phyloP scores from a whole-genome alignment of 116 monocot genomes.

The Cymodocea nodosa region DNA sequence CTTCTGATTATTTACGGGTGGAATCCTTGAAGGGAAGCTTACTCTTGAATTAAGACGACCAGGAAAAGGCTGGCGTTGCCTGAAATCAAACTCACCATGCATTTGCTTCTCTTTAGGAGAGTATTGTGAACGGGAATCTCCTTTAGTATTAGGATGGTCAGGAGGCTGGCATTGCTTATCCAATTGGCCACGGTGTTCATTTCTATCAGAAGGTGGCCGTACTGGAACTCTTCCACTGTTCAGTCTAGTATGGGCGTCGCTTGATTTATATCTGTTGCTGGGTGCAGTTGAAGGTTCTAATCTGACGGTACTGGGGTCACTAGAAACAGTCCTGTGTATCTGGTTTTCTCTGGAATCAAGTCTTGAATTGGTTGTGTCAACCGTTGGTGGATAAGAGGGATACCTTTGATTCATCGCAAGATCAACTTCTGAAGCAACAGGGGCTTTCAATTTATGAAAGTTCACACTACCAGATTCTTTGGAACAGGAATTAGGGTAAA shows the following conservation, averaged over 20 bases:
- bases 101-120: neutral
- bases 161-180: neutral
- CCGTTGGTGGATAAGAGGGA: neutral
- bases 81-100: neutral
- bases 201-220: neutral
- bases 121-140: neutral
- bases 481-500: neutral
- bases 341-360: neutral
- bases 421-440: slow-evolving; percentile 4
- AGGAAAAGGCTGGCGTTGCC: neutral
- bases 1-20: no score
- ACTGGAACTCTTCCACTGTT: neutral
- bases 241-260: neutral
- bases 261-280: slow-evolving; percentile 2
- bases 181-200: neutral
- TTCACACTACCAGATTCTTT: neutral
- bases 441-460: neutral
- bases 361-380: neutral
- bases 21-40: no score
- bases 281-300: slow-evolving; percentile 3
- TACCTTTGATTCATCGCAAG: neutral
- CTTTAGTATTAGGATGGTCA: neutral
- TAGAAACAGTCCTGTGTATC: slow-evolving; percentile 1
- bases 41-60: no score
- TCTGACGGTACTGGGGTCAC: neutral